Base-by-base conservation (phyloP, 1,284 basidiomycete genomes). In the Papiliotrema flavescens region DNA sequence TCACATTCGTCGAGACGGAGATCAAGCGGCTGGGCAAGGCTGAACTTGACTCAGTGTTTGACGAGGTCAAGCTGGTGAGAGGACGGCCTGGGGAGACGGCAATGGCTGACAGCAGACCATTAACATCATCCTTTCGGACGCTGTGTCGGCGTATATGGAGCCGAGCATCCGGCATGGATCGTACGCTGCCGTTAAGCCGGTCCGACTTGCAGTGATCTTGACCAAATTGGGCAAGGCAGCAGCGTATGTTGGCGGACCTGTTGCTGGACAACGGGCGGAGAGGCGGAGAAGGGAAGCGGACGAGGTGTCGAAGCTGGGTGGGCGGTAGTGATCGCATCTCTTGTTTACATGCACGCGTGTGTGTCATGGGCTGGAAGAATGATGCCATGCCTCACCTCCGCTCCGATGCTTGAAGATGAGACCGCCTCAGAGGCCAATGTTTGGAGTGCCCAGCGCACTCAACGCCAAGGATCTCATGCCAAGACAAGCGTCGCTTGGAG, bases 1-100 rank as follows among this genome's bases (percentile, higher is more conserved):
- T 92, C 51, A 84, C 85, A 55, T 94, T 93, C 73, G 80, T 95
- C 54, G 89, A 94, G 61, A 83, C 84, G 19, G 88, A 91, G 67
- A 83, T 93, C 63, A 84, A 83, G 63, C 79, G 84, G 37, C 84
- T 88, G 54, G 87, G 86, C 34, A 81, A 86, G 63, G 76, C 81
- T 1, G 84, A 88, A 63, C 79, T 95, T 22, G 82, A 81, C 49
- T 78, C 83, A n/a, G 85, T 86, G 9, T 95, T 97, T 70, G 75
- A 80, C 26, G 92, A 95, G 73, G 79, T 97, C 53, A 86, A 86
- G 50, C 79, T 84, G 64, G 93, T 92, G 73, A 69, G 86, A 80
- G 3, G 8, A 20, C 24, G 14, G 4, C 13, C n/a, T 20, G 7
- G 44, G 1, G 4, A 34, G 11, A n/a, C 22, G 34, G 19, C 11